A percentile compares a stretch with the other conserved stretches of the same genome.
Evolutionary conservation across 192 early-diverging fungal species (phyloP).

Genomic region (Globomyces pollinis-pini): DNA sequence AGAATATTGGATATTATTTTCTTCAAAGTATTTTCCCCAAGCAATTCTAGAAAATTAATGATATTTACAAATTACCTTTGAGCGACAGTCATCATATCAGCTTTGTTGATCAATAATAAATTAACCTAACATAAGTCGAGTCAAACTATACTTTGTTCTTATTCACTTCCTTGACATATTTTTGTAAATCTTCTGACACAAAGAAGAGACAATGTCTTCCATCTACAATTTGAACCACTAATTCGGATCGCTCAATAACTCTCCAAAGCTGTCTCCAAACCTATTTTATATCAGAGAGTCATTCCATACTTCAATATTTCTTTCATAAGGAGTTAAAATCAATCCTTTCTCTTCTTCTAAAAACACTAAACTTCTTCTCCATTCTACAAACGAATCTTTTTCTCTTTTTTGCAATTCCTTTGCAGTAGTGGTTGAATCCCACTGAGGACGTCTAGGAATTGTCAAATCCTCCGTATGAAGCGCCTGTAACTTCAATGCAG

Average conservation of each 20-base stretch:
- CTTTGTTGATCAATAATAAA: conserved; percentile 95
- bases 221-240: conserved; percentile 98
- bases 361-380: conserved; percentile 78
- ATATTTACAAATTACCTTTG: conserved; percentile 53
- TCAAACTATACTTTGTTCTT: conserved; percentile 72
- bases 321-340: conserved; percentile 94
- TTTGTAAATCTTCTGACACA: conserved; percentile 77
- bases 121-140: too few species aligned
- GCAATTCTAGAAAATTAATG: conserved; percentile 34
- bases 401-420: conserved; percentile 74
- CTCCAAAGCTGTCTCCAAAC: conserved; percentile 92
- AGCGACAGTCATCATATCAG: conserved; percentile 83
- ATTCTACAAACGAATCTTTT: conserved; percentile 81
- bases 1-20: conserved; percentile 70
- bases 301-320: conserved; percentile 99
- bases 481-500: conserved; percentile 67
- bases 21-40: conserved; percentile 90
- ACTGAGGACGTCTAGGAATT: conserved; percentile 81
- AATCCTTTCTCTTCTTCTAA: conserved; percentile 92
- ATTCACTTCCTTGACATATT: conserved; percentile 87
- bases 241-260: conserved; percentile 90
- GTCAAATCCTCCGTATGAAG: conserved; percentile 67
- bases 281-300: too few species aligned
- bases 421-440: conserved; percentile 78
- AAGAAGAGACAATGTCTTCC: conserved; percentile 93